A percentile compares a stretch with the other conserved stretches of the same genome.
These are phyloP conservation scores for Kondoa subrosea DNA, from an alignment of 768 basidiomycete genomes.

Conservation along the genomic window DNA sequence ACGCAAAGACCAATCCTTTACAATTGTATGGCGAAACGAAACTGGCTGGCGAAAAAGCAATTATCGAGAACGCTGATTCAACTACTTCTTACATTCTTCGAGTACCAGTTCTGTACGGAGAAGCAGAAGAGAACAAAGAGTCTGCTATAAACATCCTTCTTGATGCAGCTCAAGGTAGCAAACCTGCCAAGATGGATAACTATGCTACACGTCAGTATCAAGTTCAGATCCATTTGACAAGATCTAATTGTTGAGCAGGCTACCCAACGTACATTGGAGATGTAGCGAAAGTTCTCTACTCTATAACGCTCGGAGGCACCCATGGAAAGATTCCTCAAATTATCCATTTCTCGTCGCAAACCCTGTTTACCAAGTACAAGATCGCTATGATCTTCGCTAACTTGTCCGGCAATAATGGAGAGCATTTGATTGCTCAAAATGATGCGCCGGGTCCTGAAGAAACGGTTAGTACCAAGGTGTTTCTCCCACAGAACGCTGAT, in stretches of 20 bases:
- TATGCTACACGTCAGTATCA: background rate
- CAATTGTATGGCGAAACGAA: constrained; percentile 81
- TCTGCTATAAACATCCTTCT: constrained; percentile 6
- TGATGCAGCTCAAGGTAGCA: background rate
- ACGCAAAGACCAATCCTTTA: constrained; percentile 57
- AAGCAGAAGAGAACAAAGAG: constrained; percentile 9
- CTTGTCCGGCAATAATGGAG: background rate
- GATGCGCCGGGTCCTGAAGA: background rate
- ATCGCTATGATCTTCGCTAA: background rate
- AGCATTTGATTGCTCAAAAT: background rate
- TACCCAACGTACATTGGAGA: background rate
- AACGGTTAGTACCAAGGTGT: background rate
- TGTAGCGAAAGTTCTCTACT: background rate
- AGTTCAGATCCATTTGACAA: too few relatives aligned
- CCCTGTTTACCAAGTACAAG: background rate
- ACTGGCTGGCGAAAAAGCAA: constrained; percentile 48
- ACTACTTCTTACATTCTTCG: constrained; percentile 55
- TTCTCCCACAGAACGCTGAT: background rate
- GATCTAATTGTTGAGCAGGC: too few relatives aligned
- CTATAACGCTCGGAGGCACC: background rate
- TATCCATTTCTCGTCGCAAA: background rate
- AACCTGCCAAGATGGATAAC: background rate
- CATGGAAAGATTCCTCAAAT: background rate
- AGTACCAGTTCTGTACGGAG: constrained; percentile 57
- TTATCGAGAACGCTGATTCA: constrained; percentile 42